Evolutionary conservation across 2,329 filamentous ascomycete species (phyloP), one percentile per base, ranked within the genome.

Genomic region (Aureobasidium sp.): DNA sequence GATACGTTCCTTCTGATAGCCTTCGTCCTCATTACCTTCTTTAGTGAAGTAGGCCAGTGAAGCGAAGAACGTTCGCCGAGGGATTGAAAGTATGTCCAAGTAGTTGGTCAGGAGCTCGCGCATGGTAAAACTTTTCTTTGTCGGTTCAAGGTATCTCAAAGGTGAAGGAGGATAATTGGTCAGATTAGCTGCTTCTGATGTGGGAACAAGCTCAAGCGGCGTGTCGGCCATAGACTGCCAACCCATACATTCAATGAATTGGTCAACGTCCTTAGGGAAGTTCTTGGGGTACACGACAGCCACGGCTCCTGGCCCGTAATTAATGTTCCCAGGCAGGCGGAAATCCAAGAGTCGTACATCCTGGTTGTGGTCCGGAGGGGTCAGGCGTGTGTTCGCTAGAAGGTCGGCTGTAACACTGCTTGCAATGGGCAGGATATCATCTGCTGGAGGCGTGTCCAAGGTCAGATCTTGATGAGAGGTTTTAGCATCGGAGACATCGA

Each of bases 1-100:
- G 0, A 98, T 79, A 2, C 91, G 82, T 57, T 93, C 86, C 61
- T 81, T 83, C 63, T 98, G 91, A 32, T 65, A 68, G 1, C 54
- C 53, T 32, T 66, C 64, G 32, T 67, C 66, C 52, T 67, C 64
- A 62, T 83, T 81, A 2, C 73, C 66, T 61, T 94, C 80, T 0
- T 74, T 70, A 2, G 89, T 86, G 63, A 90, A 90, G 65, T 89
- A 82, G 0, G 85, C 80, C 53, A 96, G 80, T 17, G 82, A 77
- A 11, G 85, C 78, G 64, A 98, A 89, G 72, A 98, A 96, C 2
- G 81, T 85, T 34, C 93, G 85, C 2, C 87, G 85, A 0, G 93
- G 93, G 41, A 97, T 91, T 3, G 89, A 84, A 55, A 85, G 90
- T 59, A 98, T 85, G 68, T 98, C 93, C 16, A 97, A 76, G 61